phyloP scores from a whole-genome alignment of 805 yeast genomes.

The Kazachstania taianensis region DNA sequence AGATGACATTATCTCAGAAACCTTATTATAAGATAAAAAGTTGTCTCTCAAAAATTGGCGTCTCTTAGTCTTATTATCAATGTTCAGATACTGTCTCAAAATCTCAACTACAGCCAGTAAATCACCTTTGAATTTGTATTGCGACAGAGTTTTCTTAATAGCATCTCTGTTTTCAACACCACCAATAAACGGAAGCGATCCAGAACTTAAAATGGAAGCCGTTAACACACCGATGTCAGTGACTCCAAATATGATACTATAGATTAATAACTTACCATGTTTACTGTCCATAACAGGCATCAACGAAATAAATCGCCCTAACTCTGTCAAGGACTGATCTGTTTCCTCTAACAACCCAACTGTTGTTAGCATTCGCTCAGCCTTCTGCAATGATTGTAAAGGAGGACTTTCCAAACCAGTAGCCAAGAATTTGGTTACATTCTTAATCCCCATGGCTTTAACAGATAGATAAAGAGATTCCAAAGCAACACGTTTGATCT shows the following conservation, averaged over 20 bases:
- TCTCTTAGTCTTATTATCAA: conserved; percentile 19
- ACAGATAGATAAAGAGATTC: conserved; percentile 78
- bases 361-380: conserved; percentile 42
- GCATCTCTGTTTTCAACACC: conserved; percentile 55
- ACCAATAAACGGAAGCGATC: conserved; percentile 55
- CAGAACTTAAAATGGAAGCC: conserved; percentile 67
- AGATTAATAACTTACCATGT: conserved; percentile 71
- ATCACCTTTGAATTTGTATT: conserved; percentile 49
- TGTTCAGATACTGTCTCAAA: conserved; percentile 39
- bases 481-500: conserved; percentile 71
- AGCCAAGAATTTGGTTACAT: conserved; percentile 59
- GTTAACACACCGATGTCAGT: conserved; percentile 66
- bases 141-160: conserved; percentile 37
- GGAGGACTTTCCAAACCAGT: conserved; percentile 80
- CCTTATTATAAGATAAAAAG: conserved; percentile 48
- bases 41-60: conserved; percentile 46
- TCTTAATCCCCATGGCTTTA: conserved; percentile 75
- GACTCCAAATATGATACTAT: conserved; percentile 77
- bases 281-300: conserved; percentile 77
- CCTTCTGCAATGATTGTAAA: conserved; percentile 28
- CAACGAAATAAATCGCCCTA: conserved; percentile 71
- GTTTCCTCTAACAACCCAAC: conserved; percentile 58
- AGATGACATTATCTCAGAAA: conserved; percentile 65
- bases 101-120: conserved; percentile 56
- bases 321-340: conserved; percentile 46